A percentile compares a stretch with the other conserved stretches of the same genome.
Conservation (phyloP, 1,284 basidiomycete genomes). For the Athelia psychrophila region DNA sequence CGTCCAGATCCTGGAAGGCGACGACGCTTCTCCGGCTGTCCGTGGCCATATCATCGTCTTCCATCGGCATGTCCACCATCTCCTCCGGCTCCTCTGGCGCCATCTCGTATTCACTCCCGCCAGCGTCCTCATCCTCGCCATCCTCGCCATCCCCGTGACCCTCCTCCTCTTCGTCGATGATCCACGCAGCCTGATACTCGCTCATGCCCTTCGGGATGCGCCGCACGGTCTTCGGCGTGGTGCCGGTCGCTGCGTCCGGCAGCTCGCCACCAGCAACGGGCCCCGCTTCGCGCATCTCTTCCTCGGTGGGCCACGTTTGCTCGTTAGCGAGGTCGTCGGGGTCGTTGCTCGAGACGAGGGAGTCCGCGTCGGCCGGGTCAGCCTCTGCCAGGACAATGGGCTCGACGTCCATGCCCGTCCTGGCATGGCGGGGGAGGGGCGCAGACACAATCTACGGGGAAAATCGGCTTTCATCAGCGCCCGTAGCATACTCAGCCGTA, state of each 20-base stretch:
- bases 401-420: constrained; percentile 63
- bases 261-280: constrained; percentile 35
- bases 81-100: constrained; percentile 58
- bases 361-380: constrained; percentile 75
- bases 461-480: constrained; percentile 15
- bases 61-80: constrained; percentile 57
- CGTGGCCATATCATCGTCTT: constrained; percentile 60
- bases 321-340: constrained; percentile 91
- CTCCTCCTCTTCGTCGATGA: constrained; percentile 75
- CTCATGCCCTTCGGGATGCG: constrained; percentile 88
- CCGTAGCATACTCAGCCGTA: constrained; percentile 3
- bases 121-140: constrained; percentile 31
- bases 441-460: constrained; percentile 58
- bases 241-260: constrained; percentile 65
- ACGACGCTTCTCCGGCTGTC: constrained; percentile 56
- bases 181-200: constrained; percentile 94
- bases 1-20: constrained; percentile 74
- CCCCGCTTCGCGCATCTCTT: constrained; percentile 72
- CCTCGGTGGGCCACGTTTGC: constrained; percentile 99
- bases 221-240: constrained; percentile 73
- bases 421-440: constrained; percentile 42
- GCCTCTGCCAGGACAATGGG: constrained; percentile 55
- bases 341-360: constrained; percentile 84
- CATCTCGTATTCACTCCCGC: constrained; percentile 44
- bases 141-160: constrained; percentile 35